Conservation (phyloP, 148 eudicot genomes). For the Chenopodium formosanum region DNA sequence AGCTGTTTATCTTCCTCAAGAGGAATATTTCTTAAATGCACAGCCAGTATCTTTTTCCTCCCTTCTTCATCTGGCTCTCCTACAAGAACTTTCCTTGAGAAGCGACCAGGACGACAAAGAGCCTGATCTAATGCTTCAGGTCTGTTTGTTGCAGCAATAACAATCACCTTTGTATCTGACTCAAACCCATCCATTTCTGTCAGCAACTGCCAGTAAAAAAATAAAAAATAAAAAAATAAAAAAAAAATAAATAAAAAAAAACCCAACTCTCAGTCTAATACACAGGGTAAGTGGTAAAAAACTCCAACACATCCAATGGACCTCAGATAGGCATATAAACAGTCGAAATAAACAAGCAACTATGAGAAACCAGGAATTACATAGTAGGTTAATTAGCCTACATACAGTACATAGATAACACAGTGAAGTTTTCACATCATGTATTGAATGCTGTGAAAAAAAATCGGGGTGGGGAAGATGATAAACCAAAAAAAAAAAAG, state of each 20-base stretch:
- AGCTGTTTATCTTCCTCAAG: conserved; percentile 71
- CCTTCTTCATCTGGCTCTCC: conserved; percentile 95
- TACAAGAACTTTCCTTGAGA: conserved; percentile 92
- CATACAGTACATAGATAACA: neutral
- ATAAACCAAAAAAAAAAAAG: too few relatives aligned
- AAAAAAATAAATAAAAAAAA: neutral
- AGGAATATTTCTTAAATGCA: conserved; percentile 87
- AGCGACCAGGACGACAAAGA: conserved; percentile 92
- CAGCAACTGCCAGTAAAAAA: conserved; percentile 51
- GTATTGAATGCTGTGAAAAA: too few relatives aligned
- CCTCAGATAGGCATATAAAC: neutral
- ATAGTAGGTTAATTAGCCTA: neutral
- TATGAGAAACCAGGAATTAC: neutral
- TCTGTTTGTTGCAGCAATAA: conserved; percentile 95
- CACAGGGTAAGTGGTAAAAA: neutral
- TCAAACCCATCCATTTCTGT: conserved; percentile 99
- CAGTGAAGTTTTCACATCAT: neutral
- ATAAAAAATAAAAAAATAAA: too few relatives aligned
- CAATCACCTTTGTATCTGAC: conserved; percentile 77
- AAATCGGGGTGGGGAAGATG: too few relatives aligned
- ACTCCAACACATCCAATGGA: neutral
- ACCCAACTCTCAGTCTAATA: neutral
- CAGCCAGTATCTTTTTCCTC: conserved; percentile 77
- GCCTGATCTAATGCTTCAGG: conserved; percentile 98
- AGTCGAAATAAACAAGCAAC: neutral